Base-by-base conservation (phyloP, 1,139 yeast genomes). In the Debaryomyces nepalensis region DNA sequence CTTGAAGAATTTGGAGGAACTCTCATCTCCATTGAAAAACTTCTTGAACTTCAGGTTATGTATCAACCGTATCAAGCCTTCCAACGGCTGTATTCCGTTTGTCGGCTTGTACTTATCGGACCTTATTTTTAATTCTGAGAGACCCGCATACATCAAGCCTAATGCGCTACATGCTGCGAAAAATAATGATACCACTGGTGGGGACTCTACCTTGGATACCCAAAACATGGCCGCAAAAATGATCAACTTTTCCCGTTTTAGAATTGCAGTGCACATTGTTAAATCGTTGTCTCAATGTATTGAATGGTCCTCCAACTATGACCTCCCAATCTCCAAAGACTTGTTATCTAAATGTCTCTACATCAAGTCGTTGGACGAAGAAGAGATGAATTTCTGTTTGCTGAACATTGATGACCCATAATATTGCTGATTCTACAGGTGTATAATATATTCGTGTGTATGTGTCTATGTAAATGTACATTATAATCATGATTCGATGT, bases 61-160 rank as follows among this genome's bases (percentile, higher is more conserved):
- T 45, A 73, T 89, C 49, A 80, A 79, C 50, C 75, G 72, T 33
- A 69, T 84, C 47, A 79, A 78, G 42, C 89, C 90, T 10, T 76
- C 87, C 1, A 75, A 71, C 45, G 98, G 98, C 1, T 84, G 96
- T 54, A 82, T 91, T 39, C 98, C 98, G 19, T 91, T 90, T 60
- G 80, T 91, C 40, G 97, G 96, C 2, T 72, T 93, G 32, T 90
- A 88, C 55, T 63, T 93, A 39, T 84, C 91, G 2, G 98, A 93
- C 61, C 73, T 91, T 55, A 82, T 88, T 1, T 80, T 84, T 58
- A 89, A 89, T 59, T 82, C 90, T 4, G 95, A 88, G 55, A 74
- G 90, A 50, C 79, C 81, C 3, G 71, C 74, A 12, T 68, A 71
- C 40, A 61, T 73, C 35, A 67, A 63, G 43, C 41, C 52, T 23